A percentile compares a stretch with the other conserved stretches of the same genome.
Conservation (phyloP, 179 eudicot species). For the Vitellaria paradoxa region DNA sequence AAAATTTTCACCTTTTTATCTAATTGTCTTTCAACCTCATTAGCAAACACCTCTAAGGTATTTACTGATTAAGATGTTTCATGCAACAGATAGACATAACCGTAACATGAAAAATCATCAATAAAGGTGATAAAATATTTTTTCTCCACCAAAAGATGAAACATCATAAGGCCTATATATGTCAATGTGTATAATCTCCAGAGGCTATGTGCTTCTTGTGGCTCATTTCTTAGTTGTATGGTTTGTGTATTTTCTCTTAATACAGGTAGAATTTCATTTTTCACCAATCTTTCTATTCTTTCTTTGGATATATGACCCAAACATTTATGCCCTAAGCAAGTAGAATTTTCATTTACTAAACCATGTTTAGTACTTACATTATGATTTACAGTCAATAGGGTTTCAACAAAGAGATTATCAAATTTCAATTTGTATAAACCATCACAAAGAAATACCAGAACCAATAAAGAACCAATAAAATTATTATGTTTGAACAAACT, state of each 20-base stretch:
- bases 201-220: background rate
- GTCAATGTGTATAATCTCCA: background rate
- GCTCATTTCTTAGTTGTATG: background rate
- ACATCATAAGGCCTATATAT: background rate
- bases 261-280: background rate
- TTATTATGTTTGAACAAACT: background rate
- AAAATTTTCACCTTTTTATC: no score
- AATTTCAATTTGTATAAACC: background rate
- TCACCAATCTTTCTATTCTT: background rate
- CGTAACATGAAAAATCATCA: background rate
- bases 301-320: background rate
- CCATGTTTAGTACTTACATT: background rate
- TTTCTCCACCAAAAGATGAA: background rate
- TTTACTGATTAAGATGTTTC: background rate
- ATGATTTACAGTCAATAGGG: background rate
- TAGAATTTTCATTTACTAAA: background rate
- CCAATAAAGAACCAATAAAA: no score
- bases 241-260: conserved; percentile 2
- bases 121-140: background rate
- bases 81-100: background rate
- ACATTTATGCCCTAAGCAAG: background rate
- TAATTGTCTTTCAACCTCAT: no score
- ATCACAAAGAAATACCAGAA: background rate
- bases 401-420: background rate
- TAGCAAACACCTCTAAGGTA: background rate